Evolutionary conservation across 2,329 filamentous ascomycete genomes (phyloP).

Genomic region (Niveomyces coronatus): DNA sequence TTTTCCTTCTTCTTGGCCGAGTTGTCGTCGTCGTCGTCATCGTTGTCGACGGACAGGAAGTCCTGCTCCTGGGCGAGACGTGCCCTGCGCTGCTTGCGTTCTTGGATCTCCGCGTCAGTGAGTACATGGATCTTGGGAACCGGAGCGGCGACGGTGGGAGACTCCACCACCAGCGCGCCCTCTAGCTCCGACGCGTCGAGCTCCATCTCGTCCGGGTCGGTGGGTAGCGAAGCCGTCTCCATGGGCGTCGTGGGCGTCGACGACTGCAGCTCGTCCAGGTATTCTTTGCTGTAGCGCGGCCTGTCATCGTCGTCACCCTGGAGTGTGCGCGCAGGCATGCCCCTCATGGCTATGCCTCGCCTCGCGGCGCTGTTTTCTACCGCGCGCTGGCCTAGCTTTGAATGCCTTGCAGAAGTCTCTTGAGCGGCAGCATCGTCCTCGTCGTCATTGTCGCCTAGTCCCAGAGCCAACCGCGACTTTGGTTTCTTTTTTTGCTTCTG

Average conservation of each 20-base stretch:
- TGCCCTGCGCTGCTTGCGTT: constrained; percentile 84
- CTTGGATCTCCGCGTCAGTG: constrained; percentile 73
- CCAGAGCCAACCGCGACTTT: constrained; percentile 65
- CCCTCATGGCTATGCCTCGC: constrained; percentile 36
- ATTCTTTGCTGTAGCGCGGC: constrained; percentile 77
- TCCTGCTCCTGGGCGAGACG: constrained; percentile 62
- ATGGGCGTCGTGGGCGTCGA: constrained; percentile 78
- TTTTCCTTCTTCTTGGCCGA: constrained; percentile 53
- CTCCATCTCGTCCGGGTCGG: constrained; percentile 40
- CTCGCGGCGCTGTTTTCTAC: constrained; percentile 56
- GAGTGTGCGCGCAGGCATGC: constrained; percentile 45
- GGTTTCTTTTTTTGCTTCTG: constrained; percentile 56
- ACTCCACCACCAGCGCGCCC: constrained; percentile 54
- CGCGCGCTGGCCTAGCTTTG: constrained; percentile 51
- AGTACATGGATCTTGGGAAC: constrained; percentile 47
- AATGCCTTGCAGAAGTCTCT: constrained; percentile 54
- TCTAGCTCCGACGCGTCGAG: constrained; percentile 52
- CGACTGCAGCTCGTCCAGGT: constrained; percentile 73
- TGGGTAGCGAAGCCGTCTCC: constrained; percentile 38
- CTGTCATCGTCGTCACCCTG: constrained; percentile 57
- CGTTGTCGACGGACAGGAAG: constrained; percentile 53
- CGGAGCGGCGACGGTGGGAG: constrained; percentile 20
- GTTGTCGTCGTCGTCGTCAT: constrained; percentile 39
- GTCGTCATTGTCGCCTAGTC: constrained; percentile 44
- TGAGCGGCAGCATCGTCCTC: constrained; percentile 32